Evolutionary conservation across 2,329 filamentous ascomycete species (phyloP).

Genomic region (Colletotrichum agaves): DNA sequence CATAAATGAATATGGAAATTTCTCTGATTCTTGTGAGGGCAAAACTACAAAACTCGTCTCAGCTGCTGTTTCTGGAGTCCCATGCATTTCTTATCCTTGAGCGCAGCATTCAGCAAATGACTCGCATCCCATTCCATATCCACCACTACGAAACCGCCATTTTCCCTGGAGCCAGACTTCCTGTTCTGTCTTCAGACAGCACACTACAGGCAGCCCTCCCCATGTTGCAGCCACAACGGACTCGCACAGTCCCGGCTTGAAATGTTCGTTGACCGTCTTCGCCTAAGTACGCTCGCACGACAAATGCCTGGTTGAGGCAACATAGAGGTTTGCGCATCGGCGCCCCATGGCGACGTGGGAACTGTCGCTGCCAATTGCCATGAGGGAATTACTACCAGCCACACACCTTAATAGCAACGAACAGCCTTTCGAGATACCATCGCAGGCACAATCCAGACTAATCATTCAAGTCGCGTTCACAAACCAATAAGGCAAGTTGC

Average conservation of each 20-base stretch:
- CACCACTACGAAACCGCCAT: slow-evolving; percentile 65
- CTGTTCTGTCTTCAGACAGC: slow-evolving; percentile 66
- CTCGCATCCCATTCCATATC: slow-evolving; percentile 61
- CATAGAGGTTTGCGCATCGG: slow-evolving; percentile 67
- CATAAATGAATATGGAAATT: neutral
- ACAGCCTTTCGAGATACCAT: no score
- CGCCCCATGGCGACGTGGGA: slow-evolving; percentile 66
- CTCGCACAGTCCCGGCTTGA: slow-evolving; percentile 63
- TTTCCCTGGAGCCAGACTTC: slow-evolving; percentile 62
- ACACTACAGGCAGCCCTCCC: slow-evolving; percentile 67
- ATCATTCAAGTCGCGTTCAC: no score
- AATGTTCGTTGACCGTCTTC: slow-evolving; percentile 61
- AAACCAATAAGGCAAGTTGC: no score
- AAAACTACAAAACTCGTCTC: neutral
- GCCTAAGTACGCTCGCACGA: slow-evolving; percentile 58
- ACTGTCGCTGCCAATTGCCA: slow-evolving; percentile 70
- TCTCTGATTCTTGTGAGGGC: no score
- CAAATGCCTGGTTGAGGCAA: slow-evolving; percentile 67
- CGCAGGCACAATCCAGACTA: no score
- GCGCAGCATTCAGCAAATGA: slow-evolving; percentile 56
- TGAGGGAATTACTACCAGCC: slow-evolving; percentile 46
- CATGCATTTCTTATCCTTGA: slow-evolving; percentile 59
- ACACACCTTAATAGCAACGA: no score
- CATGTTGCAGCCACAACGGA: slow-evolving; percentile 64
- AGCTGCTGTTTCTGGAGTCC: neutral